Conservation (phyloP, 2,329 filamentous ascomycete genomes). For the Botrytis pseudocinerea region DNA sequence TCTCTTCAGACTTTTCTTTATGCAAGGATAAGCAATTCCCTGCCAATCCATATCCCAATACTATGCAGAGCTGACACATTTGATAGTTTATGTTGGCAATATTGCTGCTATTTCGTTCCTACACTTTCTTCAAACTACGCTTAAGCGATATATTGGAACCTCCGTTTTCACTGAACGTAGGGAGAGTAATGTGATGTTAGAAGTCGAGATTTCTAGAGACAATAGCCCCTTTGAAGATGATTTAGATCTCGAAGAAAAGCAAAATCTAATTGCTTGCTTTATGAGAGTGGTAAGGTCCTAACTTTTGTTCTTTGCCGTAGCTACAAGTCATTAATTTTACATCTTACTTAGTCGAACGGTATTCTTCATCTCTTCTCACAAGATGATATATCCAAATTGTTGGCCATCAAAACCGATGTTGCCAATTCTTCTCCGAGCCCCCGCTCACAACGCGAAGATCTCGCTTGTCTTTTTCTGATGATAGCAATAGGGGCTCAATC, state of each 20-base stretch:
- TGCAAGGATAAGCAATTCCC: background rate
- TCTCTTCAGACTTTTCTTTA: background rate
- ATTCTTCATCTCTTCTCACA: conserved; percentile 9
- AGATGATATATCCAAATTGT: conserved; percentile 12
- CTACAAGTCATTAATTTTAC: background rate
- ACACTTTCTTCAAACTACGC: conserved; percentile 24
- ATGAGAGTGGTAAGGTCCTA: conserved; percentile 1
- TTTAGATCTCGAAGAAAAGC: conserved; percentile 10
- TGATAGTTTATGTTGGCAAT: conserved; percentile 28
- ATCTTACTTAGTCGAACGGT: conserved; percentile 3
- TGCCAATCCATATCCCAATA: background rate
- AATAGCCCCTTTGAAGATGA: conserved; percentile 13
- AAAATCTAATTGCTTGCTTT: background rate
- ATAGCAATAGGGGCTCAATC: conserved; percentile 21
- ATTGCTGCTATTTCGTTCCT: conserved; percentile 27
- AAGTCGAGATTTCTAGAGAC: conserved; percentile 14
- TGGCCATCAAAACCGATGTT: conserved; percentile 3
- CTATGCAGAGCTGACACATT: conserved; percentile 14
- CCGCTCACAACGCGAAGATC: conserved; percentile 4
- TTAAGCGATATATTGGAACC: conserved; percentile 26
- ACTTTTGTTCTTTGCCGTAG: background rate
- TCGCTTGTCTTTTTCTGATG: conserved; percentile 14
- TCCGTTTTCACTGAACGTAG: conserved; percentile 24
- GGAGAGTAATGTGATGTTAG: conserved; percentile 12
- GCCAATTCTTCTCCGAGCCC: background rate